Evolutionary conservation across 2,329 filamentous ascomycete species (phyloP), one percentile per base, ranked within the genome.

Genomic region (Sporothrix humicola): DNA sequence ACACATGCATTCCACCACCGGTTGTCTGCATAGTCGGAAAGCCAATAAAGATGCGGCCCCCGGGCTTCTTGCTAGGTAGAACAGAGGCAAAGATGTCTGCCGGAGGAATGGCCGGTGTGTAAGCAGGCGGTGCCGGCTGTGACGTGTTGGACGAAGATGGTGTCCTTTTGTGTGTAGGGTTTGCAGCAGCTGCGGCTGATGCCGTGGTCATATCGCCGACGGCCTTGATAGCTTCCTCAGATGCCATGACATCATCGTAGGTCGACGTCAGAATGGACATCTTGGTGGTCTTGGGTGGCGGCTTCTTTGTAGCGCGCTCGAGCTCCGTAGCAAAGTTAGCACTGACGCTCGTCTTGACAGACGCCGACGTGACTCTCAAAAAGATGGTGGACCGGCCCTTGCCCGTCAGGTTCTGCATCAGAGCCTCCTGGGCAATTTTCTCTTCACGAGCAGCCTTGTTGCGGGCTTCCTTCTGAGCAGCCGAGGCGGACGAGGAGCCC

Each of bases 21-120:
- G 97, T 99, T 0, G 96, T 99, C 83, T 99, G 96, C 77, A 95
- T 95, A 1, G 96, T 99, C 2, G 96, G 95, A 79, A 99, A 99
- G 0, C 96, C 96, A 79, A 99, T 99, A 79, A 98, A 99, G 72
- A 99, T 93, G 71, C 93, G 91, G 7, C 96, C 96, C 9, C 89
- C 89, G 0, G 88, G 88, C 77, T 93, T 93, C 81, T 94, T 97
- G 73, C 89, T 94, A 2, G 96, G 96, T 5, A 98, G 83, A 0
- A 99, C 95, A 1, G 95, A 96, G 1, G 92, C 89, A 81, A 99
- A 98, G 8, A 99, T 90, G 79, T 97, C 93, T 0, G 88, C 87
- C 2, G 89, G n/a, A 1, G 66, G 73, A 3, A 72, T 59, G n/a
- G 65, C 48, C 87, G 75, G 91, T 89, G 8, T 59, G 42, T 71